A percentile compares a stretch with the other conserved stretches of the same genome.
Conservation (phyloP, 2,329 filamentous ascomycete species). For the Ceratocystis papillata region DNA sequence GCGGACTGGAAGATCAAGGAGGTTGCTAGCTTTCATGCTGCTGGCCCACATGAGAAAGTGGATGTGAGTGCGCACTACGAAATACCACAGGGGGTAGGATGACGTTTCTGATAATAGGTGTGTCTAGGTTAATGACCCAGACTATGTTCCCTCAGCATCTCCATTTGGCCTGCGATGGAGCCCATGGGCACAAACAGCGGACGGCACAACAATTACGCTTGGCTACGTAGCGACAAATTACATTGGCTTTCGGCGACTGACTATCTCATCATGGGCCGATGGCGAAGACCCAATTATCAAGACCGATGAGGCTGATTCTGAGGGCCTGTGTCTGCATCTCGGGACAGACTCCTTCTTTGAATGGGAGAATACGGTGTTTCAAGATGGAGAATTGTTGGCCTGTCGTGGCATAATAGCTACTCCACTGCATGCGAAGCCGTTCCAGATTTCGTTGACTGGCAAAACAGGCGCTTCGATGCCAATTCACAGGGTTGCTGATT, state of each 20-base stretch:
- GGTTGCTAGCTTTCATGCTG: conserved; percentile 39
- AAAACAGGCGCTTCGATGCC: conserved; percentile 26
- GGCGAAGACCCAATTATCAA: conserved; percentile 33
- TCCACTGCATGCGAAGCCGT: conserved; percentile 40
- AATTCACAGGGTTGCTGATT: conserved; percentile 36
- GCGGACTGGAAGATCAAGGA: conserved; percentile 42
- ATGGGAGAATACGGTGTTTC: conserved; percentile 45
- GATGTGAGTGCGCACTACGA: conserved; percentile 29
- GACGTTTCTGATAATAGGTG: neutral
- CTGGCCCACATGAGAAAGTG: conserved; percentile 25
- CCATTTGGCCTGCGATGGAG: conserved; percentile 46
- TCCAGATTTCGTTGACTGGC: conserved; percentile 39
- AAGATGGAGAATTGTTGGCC: conserved; percentile 31
- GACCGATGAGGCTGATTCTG: conserved; percentile 35
- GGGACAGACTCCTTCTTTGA: conserved; percentile 44
- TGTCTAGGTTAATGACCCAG: conserved; percentile 34
- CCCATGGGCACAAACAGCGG: conserved; percentile 36
- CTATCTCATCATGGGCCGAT: conserved; percentile 33
- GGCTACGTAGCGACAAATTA: conserved; percentile 43
- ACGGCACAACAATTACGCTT: conserved; percentile 34
- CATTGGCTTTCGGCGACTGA: conserved; percentile 45
- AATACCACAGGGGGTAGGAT: neutral
- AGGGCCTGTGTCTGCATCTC: conserved; percentile 42
- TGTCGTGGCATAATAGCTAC: conserved; percentile 47
- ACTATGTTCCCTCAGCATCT: conserved; percentile 40